These are phyloP conservation scores for Condylostoma magnum DNA, from an alignment of 169 alveolate species.

Conservation along the genomic window DNA sequence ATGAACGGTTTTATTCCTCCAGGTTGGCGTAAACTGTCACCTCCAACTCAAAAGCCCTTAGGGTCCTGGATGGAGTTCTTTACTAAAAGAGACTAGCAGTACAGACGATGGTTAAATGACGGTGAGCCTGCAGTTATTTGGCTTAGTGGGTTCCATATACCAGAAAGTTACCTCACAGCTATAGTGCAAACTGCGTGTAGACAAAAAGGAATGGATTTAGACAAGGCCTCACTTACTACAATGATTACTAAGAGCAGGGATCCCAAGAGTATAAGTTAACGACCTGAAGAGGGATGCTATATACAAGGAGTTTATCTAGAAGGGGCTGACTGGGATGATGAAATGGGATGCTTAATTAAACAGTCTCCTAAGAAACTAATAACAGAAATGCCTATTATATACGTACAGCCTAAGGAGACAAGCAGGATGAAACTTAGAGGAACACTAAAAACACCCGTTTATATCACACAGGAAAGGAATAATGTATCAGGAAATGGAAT, in stretches of 20 bases:
- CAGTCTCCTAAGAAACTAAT: slow-evolving; percentile 89
- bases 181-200: slow-evolving; percentile 91
- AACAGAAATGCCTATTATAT: slow-evolving; percentile 90
- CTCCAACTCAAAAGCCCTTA: slow-evolving; percentile 90
- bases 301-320: slow-evolving; percentile 82
- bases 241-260: slow-evolving; percentile 72
- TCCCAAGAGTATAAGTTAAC: slow-evolving; percentile 72
- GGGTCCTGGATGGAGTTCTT: slow-evolving; percentile 90
- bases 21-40: slow-evolving; percentile 86
- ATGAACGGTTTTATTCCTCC: slow-evolving; percentile 87
- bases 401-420: slow-evolving; percentile 91
- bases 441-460: slow-evolving; percentile 90
- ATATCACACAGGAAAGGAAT: slow-evolving; percentile 80
- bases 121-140: slow-evolving; percentile 92
- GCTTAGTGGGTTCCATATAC: slow-evolving; percentile 93
- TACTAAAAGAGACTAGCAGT: slow-evolving; percentile 73
- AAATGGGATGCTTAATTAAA: slow-evolving; percentile 79
- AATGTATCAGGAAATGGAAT: slow-evolving; percentile 93
- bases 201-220: slow-evolving; percentile 90
- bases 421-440: slow-evolving; percentile 86
- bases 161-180: slow-evolving; percentile 88
- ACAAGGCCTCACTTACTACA: slow-evolving; percentile 88
- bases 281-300: slow-evolving; percentile 86
- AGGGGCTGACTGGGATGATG: slow-evolving; percentile 93
- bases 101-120: slow-evolving; percentile 78